phyloP scores from a whole-genome alignment of 2,329 filamentous ascomycete species.

The Ceratocystis lukuohia region DNA sequence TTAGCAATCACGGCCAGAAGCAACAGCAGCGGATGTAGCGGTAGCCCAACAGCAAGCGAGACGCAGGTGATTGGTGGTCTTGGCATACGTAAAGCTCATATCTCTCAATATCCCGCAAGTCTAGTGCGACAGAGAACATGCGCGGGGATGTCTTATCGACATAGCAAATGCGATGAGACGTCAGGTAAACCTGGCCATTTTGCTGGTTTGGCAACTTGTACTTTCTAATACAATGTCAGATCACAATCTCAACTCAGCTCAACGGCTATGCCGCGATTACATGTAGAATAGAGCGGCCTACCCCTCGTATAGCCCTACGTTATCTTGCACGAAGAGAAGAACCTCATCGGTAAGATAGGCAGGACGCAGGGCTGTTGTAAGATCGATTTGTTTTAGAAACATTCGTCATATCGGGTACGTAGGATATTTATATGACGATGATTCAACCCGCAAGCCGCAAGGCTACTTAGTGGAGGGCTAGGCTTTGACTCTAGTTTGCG shows the following conservation, averaged over 20 bases:
- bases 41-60: too few relatives aligned
- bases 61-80: background rate
- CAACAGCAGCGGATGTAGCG: conserved; percentile 29
- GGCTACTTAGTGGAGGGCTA: background rate
- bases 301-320: conserved; percentile 95
- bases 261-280: background rate
- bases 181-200: conserved; percentile 91
- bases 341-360: conserved; percentile 87
- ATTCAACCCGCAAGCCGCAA: background rate
- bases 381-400: conserved; percentile 91
- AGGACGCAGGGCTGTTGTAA: conserved; percentile 91
- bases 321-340: conserved; percentile 91
- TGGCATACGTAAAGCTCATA: conserved; percentile 69
- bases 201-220: conserved; percentile 90
- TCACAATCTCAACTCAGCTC: background rate
- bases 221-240: conserved; percentile 46
- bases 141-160: conserved; percentile 79
- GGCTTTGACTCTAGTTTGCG: background rate
- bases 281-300: conserved; percentile 32
- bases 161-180: conserved; percentile 89
- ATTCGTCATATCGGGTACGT: conserved; percentile 52
- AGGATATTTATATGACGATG: background rate
- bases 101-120: conserved; percentile 81
- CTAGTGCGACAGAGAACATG: conserved; percentile 69
- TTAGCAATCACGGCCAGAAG: conserved; percentile 1